Percentiles rank a stretch among this genome's conserved stretches.
Conservation (phyloP, 495 filamentous ascomycete genomes). For the Penicillium angulare region DNA sequence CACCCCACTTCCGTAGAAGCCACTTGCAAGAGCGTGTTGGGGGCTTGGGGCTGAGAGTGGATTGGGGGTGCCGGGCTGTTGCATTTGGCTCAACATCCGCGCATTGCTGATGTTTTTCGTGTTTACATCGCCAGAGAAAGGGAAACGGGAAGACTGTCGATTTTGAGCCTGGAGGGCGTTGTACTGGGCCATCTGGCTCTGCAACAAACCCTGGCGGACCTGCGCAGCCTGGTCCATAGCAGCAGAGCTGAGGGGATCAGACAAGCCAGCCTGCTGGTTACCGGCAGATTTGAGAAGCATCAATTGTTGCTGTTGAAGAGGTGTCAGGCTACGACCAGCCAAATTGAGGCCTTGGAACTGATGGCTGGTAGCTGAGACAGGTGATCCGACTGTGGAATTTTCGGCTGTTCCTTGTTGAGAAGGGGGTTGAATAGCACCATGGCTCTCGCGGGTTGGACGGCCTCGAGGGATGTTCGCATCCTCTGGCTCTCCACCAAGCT, state of each 20-base stretch:
- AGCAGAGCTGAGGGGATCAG: constrained; percentile 48
- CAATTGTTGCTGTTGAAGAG: constrained; percentile 75
- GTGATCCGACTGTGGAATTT: constrained; percentile 44
- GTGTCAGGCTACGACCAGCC: constrained; percentile 70
- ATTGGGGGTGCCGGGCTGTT: constrained; percentile 55
- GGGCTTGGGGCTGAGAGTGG: constrained; percentile 57
- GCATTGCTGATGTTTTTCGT: constrained; percentile 82
- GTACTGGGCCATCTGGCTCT: constrained; percentile 53
- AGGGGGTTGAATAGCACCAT: constrained; percentile 68
- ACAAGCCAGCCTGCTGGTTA: constrained; percentile 52
- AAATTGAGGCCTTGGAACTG: constrained; percentile 57
- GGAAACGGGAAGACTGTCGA: constrained; percentile 84
- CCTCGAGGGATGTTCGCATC: constrained; percentile 54
- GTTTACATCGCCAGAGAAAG: constrained; percentile 76
- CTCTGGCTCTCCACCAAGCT: constrained; percentile 88
- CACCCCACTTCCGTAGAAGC: constrained; percentile 59
- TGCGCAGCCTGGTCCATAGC: constrained; percentile 42
- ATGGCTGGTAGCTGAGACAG: constrained; percentile 48
- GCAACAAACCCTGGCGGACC: constrained; percentile 53
- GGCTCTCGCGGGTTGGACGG: constrained; percentile 47
- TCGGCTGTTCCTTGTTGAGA: constrained; percentile 61
- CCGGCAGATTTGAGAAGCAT: constrained; percentile 62
- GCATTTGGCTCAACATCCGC: constrained; percentile 89
- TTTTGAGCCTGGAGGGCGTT: constrained; percentile 68
- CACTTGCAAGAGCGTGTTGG: constrained; percentile 42